A percentile compares a stretch with the other conserved stretches of the same genome.
Evolutionary conservation across 1,139 yeast genomes (phyloP).

Genomic region (Blastobotrys persicus): DNA sequence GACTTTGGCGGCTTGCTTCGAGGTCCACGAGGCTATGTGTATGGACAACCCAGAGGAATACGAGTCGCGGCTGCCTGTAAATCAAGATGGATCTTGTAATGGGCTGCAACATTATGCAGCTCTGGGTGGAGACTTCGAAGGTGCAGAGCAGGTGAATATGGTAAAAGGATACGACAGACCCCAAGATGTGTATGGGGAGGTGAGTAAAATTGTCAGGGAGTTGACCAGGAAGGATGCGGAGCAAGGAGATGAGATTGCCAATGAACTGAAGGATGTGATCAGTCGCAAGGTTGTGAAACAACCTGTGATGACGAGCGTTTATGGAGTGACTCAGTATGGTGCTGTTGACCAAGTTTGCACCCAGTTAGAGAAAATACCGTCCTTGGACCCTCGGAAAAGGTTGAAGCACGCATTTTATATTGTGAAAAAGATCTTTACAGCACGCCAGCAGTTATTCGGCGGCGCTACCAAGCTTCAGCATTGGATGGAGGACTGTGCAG

Average conservation of each 20-base stretch:
- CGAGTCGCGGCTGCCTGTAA: constrained; percentile 59
- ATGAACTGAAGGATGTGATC: constrained; percentile 54
- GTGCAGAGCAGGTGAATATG: constrained; percentile 66
- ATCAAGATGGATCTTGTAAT: constrained; percentile 75
- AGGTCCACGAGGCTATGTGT: constrained; percentile 52
- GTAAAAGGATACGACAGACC: constrained; percentile 38
- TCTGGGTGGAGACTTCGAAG: constrained; percentile 65
- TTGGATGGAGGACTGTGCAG: constrained; percentile 84
- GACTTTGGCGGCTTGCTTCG: constrained; percentile 60
- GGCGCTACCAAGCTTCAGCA: constrained; percentile 89
- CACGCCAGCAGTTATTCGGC: constrained; percentile 71
- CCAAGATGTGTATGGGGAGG: constrained; percentile 61
- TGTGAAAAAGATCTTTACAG: constrained; percentile 67
- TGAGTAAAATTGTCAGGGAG: constrained; percentile 52
- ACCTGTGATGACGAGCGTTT: constrained; percentile 95
- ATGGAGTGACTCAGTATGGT: constrained; percentile 89
- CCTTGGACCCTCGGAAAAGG: constrained; percentile 28
- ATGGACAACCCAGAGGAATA: constrained; percentile 52
- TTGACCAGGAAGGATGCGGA: constrained; percentile 48
- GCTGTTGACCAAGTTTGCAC: constrained; percentile 68
- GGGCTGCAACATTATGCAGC: constrained; percentile 79
- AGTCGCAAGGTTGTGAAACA: constrained; percentile 84
- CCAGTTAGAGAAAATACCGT: constrained; percentile 33
- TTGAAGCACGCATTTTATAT: constrained; percentile 51
- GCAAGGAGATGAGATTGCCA: constrained; percentile 39